These are phyloP conservation scores for Metarhizium rileyi DNA, from an alignment of 2,329 filamentous ascomycete genomes.

Conservation along the genomic window DNA sequence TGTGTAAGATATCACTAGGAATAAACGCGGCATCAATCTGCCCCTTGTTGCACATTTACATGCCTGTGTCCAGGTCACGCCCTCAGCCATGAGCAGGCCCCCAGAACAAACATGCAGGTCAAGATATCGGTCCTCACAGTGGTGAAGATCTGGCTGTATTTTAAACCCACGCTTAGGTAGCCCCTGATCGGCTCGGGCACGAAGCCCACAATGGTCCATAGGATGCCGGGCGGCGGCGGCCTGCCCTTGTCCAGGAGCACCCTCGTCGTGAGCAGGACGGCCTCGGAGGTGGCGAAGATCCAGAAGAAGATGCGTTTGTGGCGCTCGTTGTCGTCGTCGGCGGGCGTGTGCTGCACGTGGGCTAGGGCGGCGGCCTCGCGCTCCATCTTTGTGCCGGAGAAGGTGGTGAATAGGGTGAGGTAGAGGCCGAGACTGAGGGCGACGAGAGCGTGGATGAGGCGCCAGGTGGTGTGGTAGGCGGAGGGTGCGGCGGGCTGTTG, in stretches of 20 bases:
- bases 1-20: too few relatives aligned
- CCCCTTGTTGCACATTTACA: too few relatives aligned
- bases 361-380: constrained; percentile 35
- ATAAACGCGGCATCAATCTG: too few relatives aligned
- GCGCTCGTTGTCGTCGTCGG: constrained; percentile 20
- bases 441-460: constrained; percentile 63
- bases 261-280: constrained; percentile 59
- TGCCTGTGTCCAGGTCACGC: constrained; percentile 12
- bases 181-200: constrained; percentile 55
- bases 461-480: constrained; percentile 49
- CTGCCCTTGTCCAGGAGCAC: constrained; percentile 59
- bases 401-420: constrained; percentile 57
- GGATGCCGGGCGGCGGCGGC: constrained; percentile 47
- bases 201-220: constrained; percentile 54
- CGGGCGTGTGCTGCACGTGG: constrained; percentile 14
- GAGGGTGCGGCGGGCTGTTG: constrained; percentile 23
- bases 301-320: constrained; percentile 52
- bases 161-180: constrained; percentile 49
- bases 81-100: constrained; percentile 39
- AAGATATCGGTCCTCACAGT: constrained; percentile 66
- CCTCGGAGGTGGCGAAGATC: constrained; percentile 70
- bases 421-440: constrained; percentile 62
- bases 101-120: constrained; percentile 67
- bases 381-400: constrained; percentile 54
- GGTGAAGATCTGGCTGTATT: constrained; percentile 62